Conservation (phyloP, 306 rosid genomes). For the Canavalia gladiata region DNA sequence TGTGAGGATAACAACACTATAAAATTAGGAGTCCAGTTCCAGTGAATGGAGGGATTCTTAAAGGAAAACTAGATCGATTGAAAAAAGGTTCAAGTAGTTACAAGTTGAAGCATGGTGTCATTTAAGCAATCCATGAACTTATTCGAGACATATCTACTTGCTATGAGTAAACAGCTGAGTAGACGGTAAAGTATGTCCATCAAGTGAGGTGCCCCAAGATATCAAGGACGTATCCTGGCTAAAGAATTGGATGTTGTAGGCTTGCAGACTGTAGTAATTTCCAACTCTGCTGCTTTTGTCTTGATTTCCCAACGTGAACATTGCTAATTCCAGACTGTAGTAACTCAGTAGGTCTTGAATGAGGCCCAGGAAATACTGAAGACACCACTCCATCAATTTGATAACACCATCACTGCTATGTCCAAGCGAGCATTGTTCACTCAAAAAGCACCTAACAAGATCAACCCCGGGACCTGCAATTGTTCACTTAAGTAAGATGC, state of each 20-base stretch:
- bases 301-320: constrained; percentile 91
- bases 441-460: no score
- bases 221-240: constrained; percentile 90
- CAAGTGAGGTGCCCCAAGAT: constrained; percentile 67
- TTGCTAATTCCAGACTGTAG: constrained; percentile 48
- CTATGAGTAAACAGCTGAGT: constrained; percentile 96
- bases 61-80: no score
- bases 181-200: constrained; percentile 98
- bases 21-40: no score
- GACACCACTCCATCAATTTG: no score
- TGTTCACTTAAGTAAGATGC: no score
- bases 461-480: no score
- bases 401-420: no score
- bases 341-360: no score
- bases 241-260: constrained; percentile 85
- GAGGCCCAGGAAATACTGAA: no score
- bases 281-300: constrained; percentile 90
- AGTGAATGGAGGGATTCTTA: no score
- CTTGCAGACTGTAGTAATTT: constrained; percentile 78
- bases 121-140: constrained; percentile 97
- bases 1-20: no score
- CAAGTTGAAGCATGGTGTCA: constrained; percentile 95
- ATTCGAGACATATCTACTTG: constrained; percentile 92
- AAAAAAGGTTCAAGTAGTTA: constrained; percentile 80
- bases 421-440: no score